Base-by-base conservation (phyloP, 2,329 filamentous ascomycete species). In the Tolypocladium ovalisporum region DNA sequence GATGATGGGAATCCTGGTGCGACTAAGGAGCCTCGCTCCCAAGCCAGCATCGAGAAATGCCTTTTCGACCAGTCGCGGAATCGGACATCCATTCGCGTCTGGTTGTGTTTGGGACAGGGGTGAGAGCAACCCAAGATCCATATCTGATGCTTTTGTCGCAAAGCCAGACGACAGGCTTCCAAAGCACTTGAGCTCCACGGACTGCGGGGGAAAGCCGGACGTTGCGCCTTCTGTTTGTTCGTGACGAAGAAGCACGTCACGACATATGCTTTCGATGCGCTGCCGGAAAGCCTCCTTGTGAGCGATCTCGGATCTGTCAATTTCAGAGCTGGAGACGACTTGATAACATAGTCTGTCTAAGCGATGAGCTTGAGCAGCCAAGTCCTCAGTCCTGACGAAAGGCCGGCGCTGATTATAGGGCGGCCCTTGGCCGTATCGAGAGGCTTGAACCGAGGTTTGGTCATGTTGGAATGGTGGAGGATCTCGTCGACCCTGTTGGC, bases 151-250 rank as follows among this genome's bases (percentile, higher is more conserved):
- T 64, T 88, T 88, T 13, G 89, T 90, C 4, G 89, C 92, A 71
- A 96, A 96, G 0, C 91, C 91, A 15, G 90, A 92, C 24, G 83
- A 82, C 52, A 95, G 77, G 68, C 90, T 95, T 6, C 90, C 91
- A 67, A 94, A 95, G 65, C 87, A 90, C 63, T 84, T 84, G 17
- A 95, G 76, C 56, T 84, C 77, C n/a, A 93, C 80, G 55, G 80
- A 81, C 12, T 74, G 67, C 29, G 78, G 66, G 19, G 78, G 73
- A 57, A 88, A 84, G 10, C 79, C 72, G 0, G 60, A 59, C 5
- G 72, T 61, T 22, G 72, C 67, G 34, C 72, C 73, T 2, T 65
- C 62, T n/a, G 71, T 66, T 12, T 64, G 60, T 62, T 87, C 85
- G 61, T 82, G 73, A 10, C 75, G 68, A 7, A 73, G 67, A 54